phyloP scores from a whole-genome alignment of 495 filamentous ascomycete genomes.

The Saxophila tyrrhenica region DNA sequence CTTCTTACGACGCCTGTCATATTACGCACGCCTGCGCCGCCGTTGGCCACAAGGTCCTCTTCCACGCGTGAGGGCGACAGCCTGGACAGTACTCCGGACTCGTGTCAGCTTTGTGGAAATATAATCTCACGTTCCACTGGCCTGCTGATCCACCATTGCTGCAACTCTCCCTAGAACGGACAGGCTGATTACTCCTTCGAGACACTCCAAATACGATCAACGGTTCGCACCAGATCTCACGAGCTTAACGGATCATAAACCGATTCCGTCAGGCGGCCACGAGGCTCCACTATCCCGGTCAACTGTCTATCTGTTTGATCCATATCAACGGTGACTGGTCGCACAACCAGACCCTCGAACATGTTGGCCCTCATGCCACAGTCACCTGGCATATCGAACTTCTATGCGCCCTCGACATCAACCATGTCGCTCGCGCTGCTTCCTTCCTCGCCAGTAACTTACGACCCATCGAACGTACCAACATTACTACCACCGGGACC shows the following conservation, averaged over 20 bases:
- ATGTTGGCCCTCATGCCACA: conserved; percentile 17
- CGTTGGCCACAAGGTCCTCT: not conserved
- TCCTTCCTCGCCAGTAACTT: conserved; percentile 23
- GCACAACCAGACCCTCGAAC: not conserved
- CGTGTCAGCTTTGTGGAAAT: not conserved
- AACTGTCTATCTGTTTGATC: not conserved
- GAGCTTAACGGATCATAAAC: not conserved
- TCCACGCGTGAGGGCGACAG: too few relatives aligned
- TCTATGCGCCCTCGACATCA: conserved; percentile 21
- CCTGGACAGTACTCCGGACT: not conserved
- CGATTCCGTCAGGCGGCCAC: not conserved
- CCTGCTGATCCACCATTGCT: conserved; percentile 1
- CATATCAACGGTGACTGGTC: not conserved
- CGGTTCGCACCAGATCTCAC: not conserved
- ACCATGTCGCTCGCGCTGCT: conserved; percentile 29
- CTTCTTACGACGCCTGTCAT: not conserved
- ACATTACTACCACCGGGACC: conserved; percentile 23
- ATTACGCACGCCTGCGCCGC: not conserved
- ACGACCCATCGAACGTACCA: conserved; percentile 6
- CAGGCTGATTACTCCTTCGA: not conserved
- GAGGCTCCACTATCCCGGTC: not conserved
- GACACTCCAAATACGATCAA: not conserved
- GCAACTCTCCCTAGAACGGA: not conserved
- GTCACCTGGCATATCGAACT: conserved; percentile 9
- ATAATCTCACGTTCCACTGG: not conserved